phyloP scores from a whole-genome alignment of 805 yeast species.

The Metschnikowia koreensis region DNA sequence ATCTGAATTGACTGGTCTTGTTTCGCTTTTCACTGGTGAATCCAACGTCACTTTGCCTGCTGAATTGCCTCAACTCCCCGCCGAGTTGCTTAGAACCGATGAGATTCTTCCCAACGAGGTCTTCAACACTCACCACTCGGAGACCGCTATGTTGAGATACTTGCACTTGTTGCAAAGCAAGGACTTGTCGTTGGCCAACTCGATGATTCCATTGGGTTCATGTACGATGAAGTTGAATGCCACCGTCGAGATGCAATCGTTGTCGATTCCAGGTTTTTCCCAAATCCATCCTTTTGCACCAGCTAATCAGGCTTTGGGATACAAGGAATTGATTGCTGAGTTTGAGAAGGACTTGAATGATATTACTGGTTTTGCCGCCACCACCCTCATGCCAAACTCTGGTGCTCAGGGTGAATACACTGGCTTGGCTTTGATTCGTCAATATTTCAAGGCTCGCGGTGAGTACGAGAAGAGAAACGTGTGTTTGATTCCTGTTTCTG shows the following conservation, averaged over 20 bases:
- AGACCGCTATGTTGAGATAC: conserved; percentile 92
- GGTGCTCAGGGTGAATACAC: conserved; percentile 99
- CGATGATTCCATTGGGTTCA: conserved; percentile 97
- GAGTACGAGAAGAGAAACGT: conserved; percentile 68
- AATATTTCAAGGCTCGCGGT: conserved; percentile 70
- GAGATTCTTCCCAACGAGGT: conserved; percentile 66
- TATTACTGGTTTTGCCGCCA: conserved; percentile 89
- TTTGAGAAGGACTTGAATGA: conserved; percentile 82
- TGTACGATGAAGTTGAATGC: conserved; percentile 98
- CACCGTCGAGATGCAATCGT: conserved; percentile 91
- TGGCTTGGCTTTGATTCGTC: conserved; percentile 82
- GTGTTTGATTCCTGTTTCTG: conserved; percentile 93
- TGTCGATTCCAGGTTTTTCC: conserved; percentile 92
- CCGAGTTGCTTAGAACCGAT: conserved; percentile 53
- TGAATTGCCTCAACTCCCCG: conserved; percentile 51
- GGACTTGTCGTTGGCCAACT: conserved; percentile 89
- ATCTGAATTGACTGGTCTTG: conserved; percentile 56
- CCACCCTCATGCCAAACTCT: conserved; percentile 93
- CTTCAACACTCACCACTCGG: conserved; percentile 86
- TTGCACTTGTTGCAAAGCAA: conserved; percentile 77
- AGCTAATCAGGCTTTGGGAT: conserved; percentile 82
- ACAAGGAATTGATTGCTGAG: conserved; percentile 68
- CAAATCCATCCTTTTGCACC: conserved; percentile 94
- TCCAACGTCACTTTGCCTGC: conserved; percentile 19
- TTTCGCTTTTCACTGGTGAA: conserved; percentile 56